Base-by-base conservation (phyloP, 2,329 filamentous ascomycete species). In the Cordyceps pruinosa region DNA sequence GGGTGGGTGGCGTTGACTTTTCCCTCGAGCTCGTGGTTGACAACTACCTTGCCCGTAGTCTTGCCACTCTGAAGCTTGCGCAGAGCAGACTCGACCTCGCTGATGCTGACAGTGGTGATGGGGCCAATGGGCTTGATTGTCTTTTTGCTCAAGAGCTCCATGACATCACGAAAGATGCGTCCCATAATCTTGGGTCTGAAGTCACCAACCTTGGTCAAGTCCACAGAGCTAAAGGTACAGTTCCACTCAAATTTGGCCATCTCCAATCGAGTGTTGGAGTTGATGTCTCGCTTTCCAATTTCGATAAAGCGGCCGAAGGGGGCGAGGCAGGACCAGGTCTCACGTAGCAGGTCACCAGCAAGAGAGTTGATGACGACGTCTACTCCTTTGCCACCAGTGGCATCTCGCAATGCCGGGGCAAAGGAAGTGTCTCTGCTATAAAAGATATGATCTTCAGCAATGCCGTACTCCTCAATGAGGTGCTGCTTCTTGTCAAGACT, bases 301-400 rank as follows among this genome's bases (percentile, higher is more conserved):
- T 80, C 76, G 4, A 80, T 62, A 46, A 80, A 76, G 3, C 72
- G 69, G 1, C 76, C 77, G 60, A 75, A 76, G 17, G 67, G 68
- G 45, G 73, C 72, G 19, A 81, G 64, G 50, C 72, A 76, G 3
- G 69, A 67, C 74, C 72, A 78, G 0, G 75, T 73, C 41, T 74
- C 72, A 3, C 68, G 67, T 2, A 77, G 62, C 1, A 68, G 63
- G 17, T 78, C 75, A 0, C 76, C 76, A 2, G 71, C 63, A 0
- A 78, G 66, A 0, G 73, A 76, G 63, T 78, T 73, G 63, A 92
- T 85, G 15, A 88, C 86, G 0, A 84, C 83, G 69, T 92, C 88
- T 1, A 86, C 86, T 12, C 88, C 88, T 4, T 64, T 69, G 13
- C 79, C 80, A 1, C 59, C 57, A 0, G 72, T 75, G 2, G 61